These are phyloP conservation scores for Fusarium aywerte DNA, from an alignment of 2,329 filamentous ascomycete genomes.

Conservation along the genomic window DNA sequence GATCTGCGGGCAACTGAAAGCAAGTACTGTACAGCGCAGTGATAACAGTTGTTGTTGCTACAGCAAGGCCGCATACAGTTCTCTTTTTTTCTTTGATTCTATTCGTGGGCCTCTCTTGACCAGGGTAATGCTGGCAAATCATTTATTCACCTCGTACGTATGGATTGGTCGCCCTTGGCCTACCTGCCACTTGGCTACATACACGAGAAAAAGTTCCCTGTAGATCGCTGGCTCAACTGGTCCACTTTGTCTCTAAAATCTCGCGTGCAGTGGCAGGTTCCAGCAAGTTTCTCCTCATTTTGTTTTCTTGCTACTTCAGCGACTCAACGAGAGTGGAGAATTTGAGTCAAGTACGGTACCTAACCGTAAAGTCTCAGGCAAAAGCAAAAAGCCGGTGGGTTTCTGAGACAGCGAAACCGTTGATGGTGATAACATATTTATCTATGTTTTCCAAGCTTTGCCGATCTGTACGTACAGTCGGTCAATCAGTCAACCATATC, in stretches of 20 bases:
- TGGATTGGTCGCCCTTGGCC: background rate
- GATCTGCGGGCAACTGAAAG: constrained; percentile 9
- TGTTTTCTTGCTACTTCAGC: background rate
- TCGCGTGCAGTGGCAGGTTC: constrained; percentile 9
- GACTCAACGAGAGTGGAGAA: constrained; percentile 4
- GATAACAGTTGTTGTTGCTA: background rate
- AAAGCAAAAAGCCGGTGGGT: background rate
- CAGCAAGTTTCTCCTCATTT: background rate
- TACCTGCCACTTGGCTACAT: constrained; percentile 18
- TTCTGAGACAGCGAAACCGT: background rate
- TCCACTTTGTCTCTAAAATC: constrained; percentile 13
- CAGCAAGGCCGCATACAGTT: background rate
- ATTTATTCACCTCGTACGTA: constrained; percentile 4
- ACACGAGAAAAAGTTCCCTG: constrained; percentile 27
- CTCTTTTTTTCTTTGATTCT: background rate
- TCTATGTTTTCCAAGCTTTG: background rate
- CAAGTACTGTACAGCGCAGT: background rate
- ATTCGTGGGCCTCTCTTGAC: constrained; percentile 24
- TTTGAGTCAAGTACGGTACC: background rate
- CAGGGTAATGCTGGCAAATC: background rate
- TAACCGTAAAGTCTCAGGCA: background rate
- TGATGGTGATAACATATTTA: background rate
- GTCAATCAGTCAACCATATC: background rate
- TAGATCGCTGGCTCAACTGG: constrained; percentile 12
- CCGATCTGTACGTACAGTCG: background rate